phyloP scores from a whole-genome alignment of 164 flowering plant species.

The Tinospora cordifolia region DNA sequence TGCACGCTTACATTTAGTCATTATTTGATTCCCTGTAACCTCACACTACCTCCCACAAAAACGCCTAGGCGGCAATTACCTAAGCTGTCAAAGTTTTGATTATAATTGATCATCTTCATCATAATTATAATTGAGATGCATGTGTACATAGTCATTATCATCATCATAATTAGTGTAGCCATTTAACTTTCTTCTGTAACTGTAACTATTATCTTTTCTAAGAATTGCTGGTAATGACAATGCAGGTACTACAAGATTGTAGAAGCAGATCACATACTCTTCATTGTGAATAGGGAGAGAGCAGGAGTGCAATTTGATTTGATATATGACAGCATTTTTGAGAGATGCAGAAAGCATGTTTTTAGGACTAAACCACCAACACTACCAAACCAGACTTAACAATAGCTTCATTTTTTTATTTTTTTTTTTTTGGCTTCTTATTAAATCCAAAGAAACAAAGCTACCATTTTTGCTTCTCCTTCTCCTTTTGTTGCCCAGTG shows the following conservation, averaged over 20 bases:
- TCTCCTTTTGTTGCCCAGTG: neutral
- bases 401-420: constrained; percentile 13
- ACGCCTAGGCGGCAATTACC: too few relatives aligned
- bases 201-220: neutral
- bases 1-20: neutral
- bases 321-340: constrained; percentile 82
- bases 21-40: too few relatives aligned
- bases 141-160: too few relatives aligned
- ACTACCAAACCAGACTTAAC: constrained; percentile 48
- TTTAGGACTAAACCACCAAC: constrained; percentile 47
- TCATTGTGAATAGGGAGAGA: constrained; percentile 83
- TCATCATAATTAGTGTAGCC: neutral
- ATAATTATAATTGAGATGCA: too few relatives aligned
- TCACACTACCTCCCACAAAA: too few relatives aligned
- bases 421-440: too few relatives aligned
- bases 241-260: constrained; percentile 96
- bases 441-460: neutral
- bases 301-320: constrained; percentile 92
- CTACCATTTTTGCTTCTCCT: neutral
- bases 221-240: neutral
- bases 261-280: constrained; percentile 87
- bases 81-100: too few relatives aligned
- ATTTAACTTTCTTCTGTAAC: neutral
- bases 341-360: constrained; percentile 89
- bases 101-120: neutral